Conservation (phyloP, 768 basidiomycete genomes). For the Fomitopsis serialis region DNA sequence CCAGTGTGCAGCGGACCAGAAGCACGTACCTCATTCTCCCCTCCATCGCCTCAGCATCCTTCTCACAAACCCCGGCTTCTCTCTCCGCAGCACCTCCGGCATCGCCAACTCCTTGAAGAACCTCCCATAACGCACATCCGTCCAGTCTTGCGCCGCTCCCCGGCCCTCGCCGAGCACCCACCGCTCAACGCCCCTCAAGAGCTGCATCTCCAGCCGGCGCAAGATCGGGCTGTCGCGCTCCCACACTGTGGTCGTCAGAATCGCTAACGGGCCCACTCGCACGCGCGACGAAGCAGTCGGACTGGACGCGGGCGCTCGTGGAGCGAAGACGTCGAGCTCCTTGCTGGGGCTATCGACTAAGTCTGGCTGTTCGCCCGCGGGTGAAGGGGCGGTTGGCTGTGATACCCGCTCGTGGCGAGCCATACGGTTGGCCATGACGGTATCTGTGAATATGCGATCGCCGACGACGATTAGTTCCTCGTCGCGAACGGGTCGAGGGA, state of each 20-base stretch:
- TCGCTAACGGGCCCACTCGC: slow-evolving; percentile 46
- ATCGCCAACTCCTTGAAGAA: slow-evolving; percentile 15
- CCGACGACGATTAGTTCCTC: slow-evolving; percentile 79
- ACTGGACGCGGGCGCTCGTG: background rate
- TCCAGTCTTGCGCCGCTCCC: background rate
- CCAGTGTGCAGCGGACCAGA: too few relatives aligned
- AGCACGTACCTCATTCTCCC: background rate
- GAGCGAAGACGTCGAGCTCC: slow-evolving; percentile 1
- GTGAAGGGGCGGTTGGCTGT: background rate
- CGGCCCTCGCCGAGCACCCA: slow-evolving; percentile 22
- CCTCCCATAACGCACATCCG: slow-evolving; percentile 3
- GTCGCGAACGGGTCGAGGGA: slow-evolving; percentile 47
- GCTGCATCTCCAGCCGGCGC: slow-evolving; percentile 51
- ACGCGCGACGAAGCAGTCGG: background rate
- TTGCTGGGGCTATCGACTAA: slow-evolving; percentile 9
- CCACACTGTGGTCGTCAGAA: slow-evolving; percentile 75
- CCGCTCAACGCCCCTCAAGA: slow-evolving; percentile 42
- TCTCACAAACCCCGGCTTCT: slow-evolving; percentile 4
- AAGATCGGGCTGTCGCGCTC: slow-evolving; percentile 54
- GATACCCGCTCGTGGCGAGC: slow-evolving; percentile 14
- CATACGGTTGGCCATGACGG: slow-evolving; percentile 82
- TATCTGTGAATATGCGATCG: slow-evolving; percentile 89
- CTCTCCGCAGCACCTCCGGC: slow-evolving; percentile 6
- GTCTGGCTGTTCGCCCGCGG: slow-evolving; percentile 13
- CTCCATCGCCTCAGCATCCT: background rate